These are phyloP conservation scores for Arthrobotrys sinensis DNA, from an alignment of 2,329 filamentous ascomycete genomes.

Conservation along the genomic window DNA sequence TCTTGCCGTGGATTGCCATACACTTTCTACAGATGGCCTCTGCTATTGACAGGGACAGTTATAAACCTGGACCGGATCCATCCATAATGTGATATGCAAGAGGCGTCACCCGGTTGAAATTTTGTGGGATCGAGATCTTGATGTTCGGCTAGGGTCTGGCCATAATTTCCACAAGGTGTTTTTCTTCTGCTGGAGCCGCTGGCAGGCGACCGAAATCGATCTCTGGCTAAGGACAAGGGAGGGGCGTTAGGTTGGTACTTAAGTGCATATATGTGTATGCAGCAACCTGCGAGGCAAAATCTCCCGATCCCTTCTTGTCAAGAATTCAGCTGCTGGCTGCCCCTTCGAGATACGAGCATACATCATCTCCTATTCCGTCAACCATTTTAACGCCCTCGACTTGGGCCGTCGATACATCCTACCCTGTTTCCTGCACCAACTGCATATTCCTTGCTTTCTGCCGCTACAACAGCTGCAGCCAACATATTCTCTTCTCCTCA, in stretches of 20 bases:
- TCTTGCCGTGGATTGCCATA: slow-evolving; percentile 30
- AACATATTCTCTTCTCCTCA: slow-evolving; percentile 4
- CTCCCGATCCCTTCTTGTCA: slow-evolving; percentile 24
- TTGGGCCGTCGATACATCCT: slow-evolving; percentile 28
- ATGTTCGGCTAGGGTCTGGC: slow-evolving; percentile 41
- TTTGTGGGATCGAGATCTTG: slow-evolving; percentile 49
- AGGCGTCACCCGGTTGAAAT: slow-evolving; percentile 33
- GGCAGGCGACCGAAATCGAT: slow-evolving; percentile 9
- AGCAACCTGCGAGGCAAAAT: slow-evolving; percentile 34
- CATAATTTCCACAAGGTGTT: slow-evolving; percentile 47
- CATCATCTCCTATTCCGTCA: slow-evolving; percentile 17
- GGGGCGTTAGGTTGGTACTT: slow-evolving; percentile 24
- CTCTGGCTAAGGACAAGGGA: neutral
- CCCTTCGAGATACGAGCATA: slow-evolving; percentile 18
- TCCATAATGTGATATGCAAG: slow-evolving; percentile 21
- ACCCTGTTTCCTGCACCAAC: slow-evolving; percentile 20
- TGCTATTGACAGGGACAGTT: slow-evolving; percentile 12
- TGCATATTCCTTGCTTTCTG: slow-evolving; percentile 42
- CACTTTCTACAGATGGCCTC: slow-evolving; percentile 5
- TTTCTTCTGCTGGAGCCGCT: slow-evolving; percentile 34
- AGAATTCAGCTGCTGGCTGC: slow-evolving; percentile 19
- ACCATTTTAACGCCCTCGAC: neutral
- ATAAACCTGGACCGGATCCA: slow-evolving; percentile 24
- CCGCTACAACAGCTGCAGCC: slow-evolving; percentile 18
- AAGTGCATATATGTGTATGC: slow-evolving; percentile 13